Evolutionary conservation across 2,329 filamentous ascomycete species (phyloP).

Genomic region (Fusarium anthophilum): DNA sequence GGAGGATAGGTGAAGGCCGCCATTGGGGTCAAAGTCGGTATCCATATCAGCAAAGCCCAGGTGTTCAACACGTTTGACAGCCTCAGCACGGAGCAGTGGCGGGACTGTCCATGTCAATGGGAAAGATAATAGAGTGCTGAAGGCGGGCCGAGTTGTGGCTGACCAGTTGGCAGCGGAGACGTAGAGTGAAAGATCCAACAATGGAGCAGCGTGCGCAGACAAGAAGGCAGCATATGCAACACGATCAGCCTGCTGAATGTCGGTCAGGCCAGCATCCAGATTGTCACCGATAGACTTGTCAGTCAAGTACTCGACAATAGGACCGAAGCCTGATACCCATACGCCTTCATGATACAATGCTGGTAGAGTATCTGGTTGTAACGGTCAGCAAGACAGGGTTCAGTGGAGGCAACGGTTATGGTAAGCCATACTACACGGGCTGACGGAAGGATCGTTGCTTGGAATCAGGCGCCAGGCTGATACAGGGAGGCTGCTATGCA

Average conservation of each 20-base stretch:
- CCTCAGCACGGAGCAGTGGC: slow-evolving; percentile 74
- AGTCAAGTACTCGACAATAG: slow-evolving; percentile 68
- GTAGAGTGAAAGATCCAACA: slow-evolving; percentile 89
- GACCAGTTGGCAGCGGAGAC: slow-evolving; percentile 91
- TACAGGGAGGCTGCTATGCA: slow-evolving; percentile 69
- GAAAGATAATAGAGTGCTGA: slow-evolving; percentile 82
- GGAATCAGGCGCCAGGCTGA: slow-evolving; percentile 75
- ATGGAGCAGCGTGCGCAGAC: slow-evolving; percentile 75
- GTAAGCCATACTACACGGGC: slow-evolving; percentile 71
- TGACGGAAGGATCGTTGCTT: slow-evolving; percentile 76
- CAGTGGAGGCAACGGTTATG: slow-evolving; percentile 1
- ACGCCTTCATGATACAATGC: slow-evolving; percentile 60
- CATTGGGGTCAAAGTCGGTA: slow-evolving; percentile 60
- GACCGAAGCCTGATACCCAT: slow-evolving; percentile 68
- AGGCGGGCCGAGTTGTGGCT: slow-evolving; percentile 79
- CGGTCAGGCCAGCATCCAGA: slow-evolving; percentile 53
- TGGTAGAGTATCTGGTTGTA: slow-evolving; percentile 61
- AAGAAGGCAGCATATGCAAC: slow-evolving; percentile 74
- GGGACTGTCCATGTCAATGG: slow-evolving; percentile 90
- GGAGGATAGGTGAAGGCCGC: slow-evolving; percentile 48
- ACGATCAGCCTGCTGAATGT: slow-evolving; percentile 56
- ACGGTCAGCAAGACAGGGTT: slow-evolving; percentile 37
- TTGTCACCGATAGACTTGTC: slow-evolving; percentile 47
- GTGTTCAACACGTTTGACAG: slow-evolving; percentile 74
- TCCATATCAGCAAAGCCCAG: slow-evolving; percentile 76